These are phyloP conservation scores for Physaria fendleri DNA, from an alignment of 345 rosid species.

Conservation along the genomic window DNA sequence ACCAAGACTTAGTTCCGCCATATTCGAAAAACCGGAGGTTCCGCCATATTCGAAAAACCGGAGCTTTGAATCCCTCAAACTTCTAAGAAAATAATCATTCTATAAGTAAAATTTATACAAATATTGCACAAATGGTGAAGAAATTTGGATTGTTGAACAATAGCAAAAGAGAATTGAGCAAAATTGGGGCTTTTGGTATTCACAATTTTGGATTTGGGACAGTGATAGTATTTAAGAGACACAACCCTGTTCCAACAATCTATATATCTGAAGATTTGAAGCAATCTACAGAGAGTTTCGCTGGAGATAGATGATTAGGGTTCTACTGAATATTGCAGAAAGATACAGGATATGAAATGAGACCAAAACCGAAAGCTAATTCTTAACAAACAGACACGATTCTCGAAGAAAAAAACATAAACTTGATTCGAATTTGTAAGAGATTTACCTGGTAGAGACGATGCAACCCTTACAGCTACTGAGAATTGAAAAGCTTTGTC, in stretches of 20 bases:
- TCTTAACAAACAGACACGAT: neutral
- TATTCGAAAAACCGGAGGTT: slow-evolving; percentile 25
- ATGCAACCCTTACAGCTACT: neutral
- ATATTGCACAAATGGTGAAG: neutral
- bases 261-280: neutral
- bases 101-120: neutral
- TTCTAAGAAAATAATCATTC: neutral
- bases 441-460: slow-evolving; percentile 12
- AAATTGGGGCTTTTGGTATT: neutral
- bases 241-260: neutral
- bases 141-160: neutral
- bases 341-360: neutral
- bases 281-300: neutral
- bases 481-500: too few species aligned
- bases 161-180: neutral
- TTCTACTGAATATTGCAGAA: neutral
- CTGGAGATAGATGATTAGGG: neutral
- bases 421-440: neutral
- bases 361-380: neutral
- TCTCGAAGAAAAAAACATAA: neutral
- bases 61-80: slow-evolving; percentile 6
- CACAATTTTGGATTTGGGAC: neutral
- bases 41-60: slow-evolving; percentile 44
- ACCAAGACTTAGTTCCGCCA: slow-evolving; percentile 73
- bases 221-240: neutral